phyloP scores from a whole-genome alignment of 169 alveolate species.

The Babesia bigemina region DNA sequence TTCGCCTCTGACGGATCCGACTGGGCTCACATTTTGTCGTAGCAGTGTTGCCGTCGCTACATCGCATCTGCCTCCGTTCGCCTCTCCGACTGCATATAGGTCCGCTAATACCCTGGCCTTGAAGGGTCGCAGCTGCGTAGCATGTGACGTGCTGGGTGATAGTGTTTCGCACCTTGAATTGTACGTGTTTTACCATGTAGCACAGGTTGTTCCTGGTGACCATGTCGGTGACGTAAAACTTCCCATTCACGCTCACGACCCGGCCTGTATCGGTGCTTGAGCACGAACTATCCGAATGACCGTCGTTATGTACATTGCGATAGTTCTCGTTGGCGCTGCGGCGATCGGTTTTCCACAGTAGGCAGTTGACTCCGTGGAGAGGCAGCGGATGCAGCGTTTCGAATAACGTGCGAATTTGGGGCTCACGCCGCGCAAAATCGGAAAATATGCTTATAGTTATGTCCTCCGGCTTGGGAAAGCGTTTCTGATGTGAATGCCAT shows the following conservation, averaged over 20 bases:
- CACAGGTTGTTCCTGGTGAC: slow-evolving; percentile 22
- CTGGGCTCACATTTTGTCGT: slow-evolving; percentile 64
- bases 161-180: slow-evolving; percentile 45
- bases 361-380: slow-evolving; percentile 76
- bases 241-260: slow-evolving; percentile 14
- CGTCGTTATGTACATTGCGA: slow-evolving; percentile 9
- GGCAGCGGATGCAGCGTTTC: slow-evolving; percentile 78
- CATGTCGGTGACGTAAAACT: slow-evolving; percentile 30
- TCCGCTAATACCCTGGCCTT: slow-evolving; percentile 74
- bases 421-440: slow-evolving; percentile 64
- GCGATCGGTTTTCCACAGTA: slow-evolving; percentile 64
- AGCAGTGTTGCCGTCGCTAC: slow-evolving; percentile 39
- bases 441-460: slow-evolving; percentile 69
- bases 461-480: slow-evolving; percentile 65
- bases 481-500: slow-evolving; percentile 80
- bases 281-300: slow-evolving; percentile 2
- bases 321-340: slow-evolving; percentile 31
- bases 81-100: slow-evolving; percentile 63
- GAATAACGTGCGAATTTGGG: slow-evolving; percentile 58
- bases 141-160: slow-evolving; percentile 3
- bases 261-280: too few species aligned
- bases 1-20: slow-evolving; percentile 77
- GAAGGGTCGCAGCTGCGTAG: slow-evolving; percentile 70
- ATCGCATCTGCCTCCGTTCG: background rate
- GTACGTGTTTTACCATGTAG: slow-evolving; percentile 55